Evolutionary conservation across 192 early-diverging fungal species (phyloP), one percentile per base, ranked within the genome.

Genomic region (Lobosporangium transversale): DNA sequence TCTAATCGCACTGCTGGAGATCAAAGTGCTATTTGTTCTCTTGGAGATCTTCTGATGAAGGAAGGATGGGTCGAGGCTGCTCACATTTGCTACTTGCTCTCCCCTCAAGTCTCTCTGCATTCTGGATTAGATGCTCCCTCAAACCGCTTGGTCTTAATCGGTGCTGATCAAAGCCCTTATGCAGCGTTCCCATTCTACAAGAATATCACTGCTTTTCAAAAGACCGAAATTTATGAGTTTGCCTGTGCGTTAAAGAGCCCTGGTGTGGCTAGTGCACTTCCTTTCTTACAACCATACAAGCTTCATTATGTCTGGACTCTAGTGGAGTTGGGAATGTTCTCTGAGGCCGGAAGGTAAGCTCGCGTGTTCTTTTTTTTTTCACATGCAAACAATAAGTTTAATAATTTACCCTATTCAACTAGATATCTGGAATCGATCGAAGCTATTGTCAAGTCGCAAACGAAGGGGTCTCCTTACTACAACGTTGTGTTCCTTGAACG

Each of bases 261-360:
- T 44, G 74, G 80, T 24, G 78, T 60, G 24, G 74, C 86, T 20
- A 84, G 86, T 18, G 68, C 79, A 21, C 53, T 99, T n/a, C 93
- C 94, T n/a, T 92, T 93, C 63, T 75, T 99, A 47, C 95, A 97
- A 66, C 88, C 88, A 0, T 95, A 95, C 87, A 98, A 98, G 68
- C 81, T 99, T 7, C 58, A 80, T 29, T 87, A 93, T 65, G 93
- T 94, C 17, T 91, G 88, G 86, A 88, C 89, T 76, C 83, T 99
- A 9, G 85, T 87, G 10, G 96, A 97, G 51, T 81, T 88, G 51
- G 95, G 97, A 5, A 85, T 89, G 64, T 68, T 86, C 4, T 86
- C 87, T 36, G 85, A 90, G 53, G 93, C 97, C 4, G 69, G 70
- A 82, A 74, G 81, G 81, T 79, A 70, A 31, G 23, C 11, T 49